Conservation (phyloP, 768 basidiomycete genomes). For the Lanmaoa rubissima region DNA sequence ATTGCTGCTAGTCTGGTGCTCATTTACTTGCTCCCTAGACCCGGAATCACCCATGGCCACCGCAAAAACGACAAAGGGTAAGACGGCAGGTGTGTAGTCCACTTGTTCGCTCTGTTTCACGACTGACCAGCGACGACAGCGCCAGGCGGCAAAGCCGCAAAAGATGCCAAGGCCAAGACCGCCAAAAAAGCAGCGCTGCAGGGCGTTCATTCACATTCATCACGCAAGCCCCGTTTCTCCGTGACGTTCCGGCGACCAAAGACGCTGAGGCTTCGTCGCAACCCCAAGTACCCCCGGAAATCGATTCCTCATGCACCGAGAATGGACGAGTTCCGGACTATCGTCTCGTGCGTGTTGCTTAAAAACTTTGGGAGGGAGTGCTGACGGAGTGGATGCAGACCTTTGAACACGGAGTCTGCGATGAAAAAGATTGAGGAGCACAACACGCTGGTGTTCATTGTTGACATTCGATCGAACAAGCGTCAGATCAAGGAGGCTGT, state of each 20-base stretch:
- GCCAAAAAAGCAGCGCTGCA: constrained; percentile 97
- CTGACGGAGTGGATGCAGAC: constrained; percentile 39
- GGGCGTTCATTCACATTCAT: constrained; percentile 71
- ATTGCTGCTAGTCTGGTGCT: neutral
- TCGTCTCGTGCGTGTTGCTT: constrained; percentile 69
- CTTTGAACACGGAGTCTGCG: constrained; percentile 92
- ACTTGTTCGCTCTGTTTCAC: constrained; percentile 28
- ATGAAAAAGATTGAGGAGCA: constrained; percentile 99
- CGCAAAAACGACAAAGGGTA: constrained; percentile 66
- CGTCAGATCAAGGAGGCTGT: constrained; percentile 99
- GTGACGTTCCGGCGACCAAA: constrained; percentile 97
- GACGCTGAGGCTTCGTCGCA: constrained; percentile 80
- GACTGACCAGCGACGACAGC: neutral
- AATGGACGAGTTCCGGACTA: constrained; percentile 96
- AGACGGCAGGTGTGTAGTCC: constrained; percentile 42
- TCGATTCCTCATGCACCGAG: constrained; percentile 87
- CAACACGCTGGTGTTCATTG: constrained; percentile 98
- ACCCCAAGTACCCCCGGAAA: constrained; percentile 95
- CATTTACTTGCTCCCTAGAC: constrained; percentile 9
- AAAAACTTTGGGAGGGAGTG: too few species aligned
- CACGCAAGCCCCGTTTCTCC: constrained; percentile 79
- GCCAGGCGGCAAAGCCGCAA: constrained; percentile 32
- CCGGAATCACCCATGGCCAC: constrained; percentile 52
- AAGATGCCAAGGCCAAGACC: constrained; percentile 76
- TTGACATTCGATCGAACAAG: constrained; percentile 95